Percentiles rank a stretch among this genome's conserved stretches.
These are phyloP conservation scores for Cutaneotrichosporon sp. DNA, from an alignment of 1,284 basidiomycete genomes.

Conservation along the genomic window DNA sequence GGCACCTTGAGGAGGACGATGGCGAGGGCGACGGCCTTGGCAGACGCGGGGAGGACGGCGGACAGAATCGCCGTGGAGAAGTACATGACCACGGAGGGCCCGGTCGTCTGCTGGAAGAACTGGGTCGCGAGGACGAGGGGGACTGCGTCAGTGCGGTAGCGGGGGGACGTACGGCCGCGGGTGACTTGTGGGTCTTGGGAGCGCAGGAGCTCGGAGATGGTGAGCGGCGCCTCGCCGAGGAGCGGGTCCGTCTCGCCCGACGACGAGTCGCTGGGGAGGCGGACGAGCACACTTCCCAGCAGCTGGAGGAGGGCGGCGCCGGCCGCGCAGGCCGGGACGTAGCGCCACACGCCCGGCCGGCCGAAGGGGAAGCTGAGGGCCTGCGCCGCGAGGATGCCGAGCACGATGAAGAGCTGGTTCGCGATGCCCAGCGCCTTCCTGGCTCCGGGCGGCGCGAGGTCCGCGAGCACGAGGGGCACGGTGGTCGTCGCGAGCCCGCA, in stretches of 20 bases:
- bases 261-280: not conserved
- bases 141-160: constrained; percentile 30
- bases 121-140: constrained; percentile 42
- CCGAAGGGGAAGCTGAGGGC: constrained; percentile 49
- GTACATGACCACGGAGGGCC: constrained; percentile 52
- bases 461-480: constrained; percentile 54
- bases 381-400: constrained; percentile 53
- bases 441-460: constrained; percentile 52
- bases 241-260: constrained; percentile 1
- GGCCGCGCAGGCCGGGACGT: constrained; percentile 45
- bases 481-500: constrained; percentile 54
- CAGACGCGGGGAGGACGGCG: constrained; percentile 44
- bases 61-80: constrained; percentile 52
- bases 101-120: constrained; percentile 43
- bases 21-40: constrained; percentile 43
- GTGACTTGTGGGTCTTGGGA: constrained; percentile 26
- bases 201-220: constrained; percentile 33
- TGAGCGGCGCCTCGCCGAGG: constrained; percentile 19
- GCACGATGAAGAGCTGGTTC: constrained; percentile 54
- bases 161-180: constrained; percentile 9
- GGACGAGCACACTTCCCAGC: constrained; percentile 34
- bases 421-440: constrained; percentile 54
- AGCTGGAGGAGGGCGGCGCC: constrained; percentile 47
- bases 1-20: constrained; percentile 52
- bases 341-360: constrained; percentile 43